Base-by-base conservation (phyloP, 257 asterid genomes). In the Forsythia viridissima region DNA sequence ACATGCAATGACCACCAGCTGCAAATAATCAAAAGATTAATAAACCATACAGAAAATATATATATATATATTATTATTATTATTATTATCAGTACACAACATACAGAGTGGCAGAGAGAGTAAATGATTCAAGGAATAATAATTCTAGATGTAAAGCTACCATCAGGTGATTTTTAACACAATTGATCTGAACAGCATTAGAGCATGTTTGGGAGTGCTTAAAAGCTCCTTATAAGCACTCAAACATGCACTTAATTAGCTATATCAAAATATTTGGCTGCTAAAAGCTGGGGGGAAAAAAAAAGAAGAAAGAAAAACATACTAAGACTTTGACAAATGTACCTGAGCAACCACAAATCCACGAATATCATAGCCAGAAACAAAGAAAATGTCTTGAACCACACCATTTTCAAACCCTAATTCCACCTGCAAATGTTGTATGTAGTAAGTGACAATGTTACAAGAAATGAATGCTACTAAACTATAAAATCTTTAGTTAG, bases 331-430 rank as follows among this genome's bases (percentile, higher is more conserved):
- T 7, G n/a, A 42, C 5, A 40, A 86, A 69, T 48, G 73, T 85
- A 93, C 99, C 99, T 94, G 97, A 79, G 99, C 94, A 82, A 87
- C 96, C 81, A 94, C 99, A 89, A 84, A 76, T 79, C 98, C 99
- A 73, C 88, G 91, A 80, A 93, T 91, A 84, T 92, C 97, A 80
- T 91, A 93, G 74, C 98, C 98, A 59, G 93, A 85, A 78, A 88
- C 88, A 83, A 87, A 92, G 87, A 95, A 95, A 74, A 90, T 84
- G 82, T 90, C 96, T 80, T 88, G 91, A 67, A 89, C 90, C 84
- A 87, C 76, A 44, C 87, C 85, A 51, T 92, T 93, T 80, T 87
- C 88, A 80, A 93, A 95, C 61, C 93, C 95, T 80, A 95, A 70
- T 76, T 89, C 96, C 77, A 92, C 92, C 97, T 94, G 95, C 93